Evolutionary conservation across 371 early-diverging fungal species (phyloP), one percentile per base, ranked within the genome.

Genomic region (Mortierella sp.): DNA sequence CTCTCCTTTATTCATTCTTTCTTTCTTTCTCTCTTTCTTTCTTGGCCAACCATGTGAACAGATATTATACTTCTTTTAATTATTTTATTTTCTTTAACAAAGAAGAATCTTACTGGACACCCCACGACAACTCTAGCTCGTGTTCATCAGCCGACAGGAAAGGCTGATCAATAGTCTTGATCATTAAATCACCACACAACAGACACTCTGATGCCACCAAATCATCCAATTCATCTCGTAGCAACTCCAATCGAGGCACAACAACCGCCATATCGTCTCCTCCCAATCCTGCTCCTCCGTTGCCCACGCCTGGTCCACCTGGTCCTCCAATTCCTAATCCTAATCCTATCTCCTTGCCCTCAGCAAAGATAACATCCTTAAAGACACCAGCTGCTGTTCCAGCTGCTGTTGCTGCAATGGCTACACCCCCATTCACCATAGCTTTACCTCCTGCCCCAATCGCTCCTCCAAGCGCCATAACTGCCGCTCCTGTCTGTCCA

Each of bases 121-220:
- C 83, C 93, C 93, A 92, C 19, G 87, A 84, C 62, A 79, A 63
- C 40, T 87, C 76, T 13, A 81, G 67, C 1, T 92, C 93, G 8
- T 68, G 72, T 58, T 91, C 92, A 22, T 90, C 89, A 28, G 73
- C 66, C 9, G 76, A 74, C 45, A 94, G 78, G 72, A 97, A 94
- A 10, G 94, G 94, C 70, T 88, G 86, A 57, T 91, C 93, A 47
- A 96, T 91, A 19, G 91, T 88, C 72, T 90, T 90, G 77, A 97
- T 95, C 93, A 96, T 96, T 36, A 92, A 78, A 63, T 97, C 97
- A 21, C 97, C 96, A 58, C 97, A 97, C 9, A 96, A 81, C 11
- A 91, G 83, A 83, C 97, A 97, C 78, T 97, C 97, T 7, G 88
- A 87, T 1, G 96, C 94, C 1, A 97, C 88, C 43, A 96, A 79